Evolutionary conservation across 1,284 basidiomycete species (phyloP).

Genomic region (Ceratobasidium sp.): DNA sequence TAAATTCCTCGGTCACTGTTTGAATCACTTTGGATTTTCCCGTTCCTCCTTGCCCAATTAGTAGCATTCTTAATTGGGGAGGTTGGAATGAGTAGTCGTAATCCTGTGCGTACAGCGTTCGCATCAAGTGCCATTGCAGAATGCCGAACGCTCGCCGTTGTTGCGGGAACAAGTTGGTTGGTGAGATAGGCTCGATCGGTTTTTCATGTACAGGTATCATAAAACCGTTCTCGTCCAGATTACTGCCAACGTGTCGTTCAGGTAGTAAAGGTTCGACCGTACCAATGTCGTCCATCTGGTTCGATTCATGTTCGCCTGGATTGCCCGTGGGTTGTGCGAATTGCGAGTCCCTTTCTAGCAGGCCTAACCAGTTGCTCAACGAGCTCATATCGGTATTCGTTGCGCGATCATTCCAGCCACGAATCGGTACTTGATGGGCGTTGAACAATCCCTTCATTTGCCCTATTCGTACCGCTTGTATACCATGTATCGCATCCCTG

Average conservation of each 20-base stretch:
- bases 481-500: not conserved
- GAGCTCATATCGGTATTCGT: not conserved
- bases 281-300: not conserved
- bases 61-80: slow-evolving; percentile 53
- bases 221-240: not conserved
- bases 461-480: not conserved
- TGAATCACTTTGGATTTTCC: slow-evolving; percentile 58
- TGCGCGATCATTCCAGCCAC: not conserved
- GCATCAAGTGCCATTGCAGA: slow-evolving; percentile 11
- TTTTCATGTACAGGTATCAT: not conserved
- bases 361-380: not conserved
- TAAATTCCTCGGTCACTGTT: slow-evolving; percentile 50
- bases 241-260: not conserved
- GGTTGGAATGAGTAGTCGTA: not conserved
- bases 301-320: not conserved
- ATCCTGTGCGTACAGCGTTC: not conserved
- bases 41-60: slow-evolving; percentile 57
- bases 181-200: not conserved
- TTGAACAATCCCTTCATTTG: not conserved
- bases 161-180: slow-evolving; percentile 7
- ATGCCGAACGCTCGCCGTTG: slow-evolving; percentile 31
- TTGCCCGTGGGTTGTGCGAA: not conserved
- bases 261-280: not conserved
- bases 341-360: not conserved
- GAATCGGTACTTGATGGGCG: not conserved